Evolutionary conservation across 805 yeast genomes (phyloP), one percentile per base, ranked within the genome.

Genomic region (Barnettozyma wickerhamii): DNA sequence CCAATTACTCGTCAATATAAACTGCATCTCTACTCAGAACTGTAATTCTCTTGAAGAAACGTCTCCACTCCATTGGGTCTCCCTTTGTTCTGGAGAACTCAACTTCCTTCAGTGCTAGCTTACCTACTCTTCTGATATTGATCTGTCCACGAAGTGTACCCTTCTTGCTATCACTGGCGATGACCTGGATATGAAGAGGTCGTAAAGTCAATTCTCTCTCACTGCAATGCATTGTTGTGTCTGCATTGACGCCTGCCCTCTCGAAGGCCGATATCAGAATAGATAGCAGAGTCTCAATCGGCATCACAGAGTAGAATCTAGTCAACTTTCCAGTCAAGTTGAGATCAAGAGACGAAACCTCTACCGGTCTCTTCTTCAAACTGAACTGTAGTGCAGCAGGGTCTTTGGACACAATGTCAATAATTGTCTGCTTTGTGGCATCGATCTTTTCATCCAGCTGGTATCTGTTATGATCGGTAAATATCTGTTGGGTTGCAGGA

Each of bases 11-110:
- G 1, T 64, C 77, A 12, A 71, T 59, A 40, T 68, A 72, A 10
- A 78, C 77, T 4, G 75, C 69, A 30, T 76, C 80, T 53, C 81
- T 71, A 49, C 84, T 78, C n/a, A 72, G 53, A 10, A 75, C 57
- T 1, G 81, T 73, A 23, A 79, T 66, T 35, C 69, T 68, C 52
- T 79, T 78, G 61, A 83, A 82, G 15, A 82, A 62, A 13, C 79
- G 61, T 58, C 89, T 68, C 89, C 89, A 82, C 56, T 82, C 89
- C 30, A 82, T 55, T 0, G 89, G 88, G 59, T 82, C 88, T 0
- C 84, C 86, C 27, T 70, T 69, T 4, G 71, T 63, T 48, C 76
- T 77, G 28, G 71, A 58, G 50, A 82, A 80, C 39, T 72, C 76
- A 0, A 82, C 66, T 38, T 71, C 73, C 42, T 74, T 69, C 38